Evolutionary conservation across 148 eudicot genomes (phyloP).

Genomic region (Rheum nobile): DNA sequence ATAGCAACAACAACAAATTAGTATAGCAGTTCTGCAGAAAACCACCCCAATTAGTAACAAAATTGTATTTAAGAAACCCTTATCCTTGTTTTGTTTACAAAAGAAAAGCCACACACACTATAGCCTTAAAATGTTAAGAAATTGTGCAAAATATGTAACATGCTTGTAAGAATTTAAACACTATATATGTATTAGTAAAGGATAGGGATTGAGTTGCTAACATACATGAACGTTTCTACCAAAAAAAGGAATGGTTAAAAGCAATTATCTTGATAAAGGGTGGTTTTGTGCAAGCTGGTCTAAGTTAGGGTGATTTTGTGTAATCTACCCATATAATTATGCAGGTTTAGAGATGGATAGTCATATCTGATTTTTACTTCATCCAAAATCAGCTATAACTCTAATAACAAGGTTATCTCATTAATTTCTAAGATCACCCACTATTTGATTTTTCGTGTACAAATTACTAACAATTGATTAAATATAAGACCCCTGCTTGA

Average conservation of each 20-base stretch:
- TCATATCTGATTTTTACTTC: background rate
- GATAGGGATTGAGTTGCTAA: background rate
- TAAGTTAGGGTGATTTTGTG: background rate
- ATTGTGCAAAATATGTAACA: background rate
- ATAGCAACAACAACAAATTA: background rate
- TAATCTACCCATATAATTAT: background rate
- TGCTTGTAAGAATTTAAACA: background rate
- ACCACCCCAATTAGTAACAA: background rate
- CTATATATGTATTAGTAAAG: background rate
- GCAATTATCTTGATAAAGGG: background rate
- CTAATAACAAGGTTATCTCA: background rate
- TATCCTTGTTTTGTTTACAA: background rate
- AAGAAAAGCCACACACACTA: background rate
- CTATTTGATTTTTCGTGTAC: background rate
- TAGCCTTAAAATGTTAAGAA: background rate
- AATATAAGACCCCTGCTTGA: background rate
- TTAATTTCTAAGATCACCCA: background rate
- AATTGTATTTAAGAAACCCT: background rate
- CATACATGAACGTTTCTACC: background rate
- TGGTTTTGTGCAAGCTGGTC: background rate
- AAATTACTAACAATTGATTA: background rate
- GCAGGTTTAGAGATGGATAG: background rate
- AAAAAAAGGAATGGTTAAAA: too few species aligned
- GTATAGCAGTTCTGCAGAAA: background rate
- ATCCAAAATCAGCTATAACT: background rate